Evolutionary conservation across 2,329 filamentous ascomycete genomes (phyloP).

Genomic region (Pseudogymnoascus sp.): DNA sequence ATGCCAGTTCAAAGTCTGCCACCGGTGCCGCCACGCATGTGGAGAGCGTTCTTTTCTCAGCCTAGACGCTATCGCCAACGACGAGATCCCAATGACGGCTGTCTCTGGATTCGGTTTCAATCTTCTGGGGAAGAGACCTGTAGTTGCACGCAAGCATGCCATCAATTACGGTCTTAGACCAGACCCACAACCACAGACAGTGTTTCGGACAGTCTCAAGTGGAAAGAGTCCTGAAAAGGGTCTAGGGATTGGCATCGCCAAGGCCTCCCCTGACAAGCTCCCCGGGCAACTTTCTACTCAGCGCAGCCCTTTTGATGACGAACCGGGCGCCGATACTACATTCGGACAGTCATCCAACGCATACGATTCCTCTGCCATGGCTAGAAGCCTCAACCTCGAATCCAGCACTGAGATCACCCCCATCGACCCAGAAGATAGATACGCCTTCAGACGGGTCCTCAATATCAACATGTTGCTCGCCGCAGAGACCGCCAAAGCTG

Average conservation of each 20-base stretch:
- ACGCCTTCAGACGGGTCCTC: not conserved
- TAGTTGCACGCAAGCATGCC: conserved; percentile 18
- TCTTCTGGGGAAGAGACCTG: conserved; percentile 34
- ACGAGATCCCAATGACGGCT: conserved; percentile 41
- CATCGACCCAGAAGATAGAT: not conserved
- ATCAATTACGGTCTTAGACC: conserved; percentile 23
- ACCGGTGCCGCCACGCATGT: conserved; percentile 37
- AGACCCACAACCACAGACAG: conserved; percentile 12
- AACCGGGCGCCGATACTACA: conserved; percentile 7
- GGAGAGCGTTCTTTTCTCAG: conserved; percentile 40
- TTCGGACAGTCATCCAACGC: not conserved
- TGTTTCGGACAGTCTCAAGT: too few species aligned
- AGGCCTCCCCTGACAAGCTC: not conserved
- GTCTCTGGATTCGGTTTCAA: conserved; percentile 47
- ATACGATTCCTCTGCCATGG: conserved; percentile 10
- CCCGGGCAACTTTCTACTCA: not conserved
- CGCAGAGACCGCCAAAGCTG: not conserved
- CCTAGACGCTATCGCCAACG: conserved; percentile 40
- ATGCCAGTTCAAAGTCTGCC: conserved; percentile 44
- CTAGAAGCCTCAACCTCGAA: conserved; percentile 6
- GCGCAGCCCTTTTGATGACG: conserved; percentile 8
- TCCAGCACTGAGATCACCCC: not conserved
- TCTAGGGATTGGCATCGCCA: not conserved
- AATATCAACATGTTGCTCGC: not conserved
- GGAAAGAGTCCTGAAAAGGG: too few species aligned